Evolutionary conservation across 805 yeast genomes (phyloP), one percentile per base, ranked within the genome.

Genomic region (Deakozyma indianensis): DNA sequence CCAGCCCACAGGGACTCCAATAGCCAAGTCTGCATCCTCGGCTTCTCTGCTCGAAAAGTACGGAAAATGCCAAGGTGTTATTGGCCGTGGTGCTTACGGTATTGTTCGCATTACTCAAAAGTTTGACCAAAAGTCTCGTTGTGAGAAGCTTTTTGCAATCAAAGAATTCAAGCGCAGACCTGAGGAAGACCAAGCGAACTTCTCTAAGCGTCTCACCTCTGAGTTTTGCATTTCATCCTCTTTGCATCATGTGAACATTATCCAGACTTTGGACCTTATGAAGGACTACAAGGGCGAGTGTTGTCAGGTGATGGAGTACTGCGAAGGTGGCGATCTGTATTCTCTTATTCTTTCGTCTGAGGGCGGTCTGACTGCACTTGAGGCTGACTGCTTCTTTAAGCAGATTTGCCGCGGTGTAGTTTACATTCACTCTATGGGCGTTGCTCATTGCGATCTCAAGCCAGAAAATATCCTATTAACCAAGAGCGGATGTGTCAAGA

Each of bases 51-150:
- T 77, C n/a, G 88, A 86, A 52, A 82, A 86, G 57, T 88, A 90
- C 61, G 97, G 97, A 41, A 73, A 80, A 47, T 85, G 96, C 59
- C 94, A 83, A 62, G 95, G 86, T 58, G 84, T 87, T 40, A 75
- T 90, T 51, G 97, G 97, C 22, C 73, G 82, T 45, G 97, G 96
- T 32, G 79, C 96, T 0, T 88, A 83, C 67, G 97, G 97, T 23
- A 84, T 85, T 42, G 96, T 88, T 18, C 69, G 95, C 50, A 74
- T 90, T 4, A 75, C 95, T 3, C 96, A 88, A 65, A 72, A 71
- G 53, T 52, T 59, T 15, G 51, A 47, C 49, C 45, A 47, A 42
- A 61, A 67, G 47, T 59, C 62, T 43, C 63, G 65, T 46, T 52
- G 61, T 15, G 70, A 70, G 46, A 56, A 59, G 35, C 62, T 76